Evolutionary conservation across 2,329 filamentous ascomycete species (phyloP), one percentile per base, ranked within the genome.

Genomic region (Calonectria hawksworthii): DNA sequence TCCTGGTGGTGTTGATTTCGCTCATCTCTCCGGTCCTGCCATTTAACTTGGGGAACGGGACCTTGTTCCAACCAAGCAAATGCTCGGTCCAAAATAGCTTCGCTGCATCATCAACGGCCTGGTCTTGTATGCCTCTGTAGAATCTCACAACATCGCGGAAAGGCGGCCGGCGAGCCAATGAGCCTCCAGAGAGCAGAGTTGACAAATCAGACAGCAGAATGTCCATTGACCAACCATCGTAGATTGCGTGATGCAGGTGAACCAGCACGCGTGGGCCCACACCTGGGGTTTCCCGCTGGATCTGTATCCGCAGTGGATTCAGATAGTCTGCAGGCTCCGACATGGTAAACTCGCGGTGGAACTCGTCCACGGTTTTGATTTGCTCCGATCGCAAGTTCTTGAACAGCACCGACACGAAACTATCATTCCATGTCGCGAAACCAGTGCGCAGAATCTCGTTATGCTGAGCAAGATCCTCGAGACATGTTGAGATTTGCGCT

Each of bases 151-250:
- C 84, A 0, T 89, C 81, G 0, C 87, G 85, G 78, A 95, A 98
- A 32, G 92, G 88, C 0, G 92, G 90, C 34, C 93, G 88, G 1
- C 78, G 52, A 0, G 77, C 47, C 1, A 86, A 6, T 65, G 18
- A 1, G 75, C 68, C 11, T 82, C 81, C 34, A 67, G 65, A 68
- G 0, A 94, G 80, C 1, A 94, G 77, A 0, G 80, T 80, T 5
- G 90, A 87, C 6, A 98, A 85, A 82, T 98, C 95, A 32, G 89
- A 86, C 18, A 95, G 79, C 0, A 98, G 84, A 36, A 96, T 87
- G 67, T 98, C 94, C 81, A 96, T 90, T 0, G 95, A 96, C 96
- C 96, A 98, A n/a, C 96, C 96, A 83, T 98, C 96, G 81, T 98
- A 98, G 1, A 98, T 83, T 0, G 95, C 92, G 84, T 98, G 96